Base-by-base conservation (phyloP, 495 filamentous ascomycete species). In the Diplogelasinospora grovesii region DNA sequence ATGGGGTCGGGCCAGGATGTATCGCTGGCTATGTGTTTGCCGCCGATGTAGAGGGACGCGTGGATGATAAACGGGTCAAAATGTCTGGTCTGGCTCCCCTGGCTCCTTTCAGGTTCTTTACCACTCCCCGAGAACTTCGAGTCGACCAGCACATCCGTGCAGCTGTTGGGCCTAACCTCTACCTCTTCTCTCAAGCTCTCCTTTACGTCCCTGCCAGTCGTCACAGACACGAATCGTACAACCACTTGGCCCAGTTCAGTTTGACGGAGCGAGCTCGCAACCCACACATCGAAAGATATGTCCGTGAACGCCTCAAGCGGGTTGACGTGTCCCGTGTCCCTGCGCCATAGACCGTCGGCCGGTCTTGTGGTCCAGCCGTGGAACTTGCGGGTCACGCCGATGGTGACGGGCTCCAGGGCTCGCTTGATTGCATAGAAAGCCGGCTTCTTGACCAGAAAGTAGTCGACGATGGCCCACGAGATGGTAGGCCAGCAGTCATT, bases 401-500 rank as follows among this genome's bases (percentile, higher is more conserved):
- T 68, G 1, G 76, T 77, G 1, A 90, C 43, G 4, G 78, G 77
- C 11, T 71, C 76, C 47, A 90, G 48, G 1, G 80, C 81, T 5
- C 85, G 69, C 56, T 77, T 74, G 32, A 88, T 81, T 3, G 84
- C 76, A 49, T 86, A 92, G 62, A 79, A 93, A 3, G 81, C 79
- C 3, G 81, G 75, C 57, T 93, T 93, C 18, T 78, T 81, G 6
- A 83, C 69, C 35, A 82, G 63, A 54, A 79, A 83, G 51, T 86
- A 87, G 56, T 93, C 86, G 5, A 79, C 79, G 30, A 92, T 78
- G 1, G 84, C 73, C 83, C 85, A 86, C 3, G 78, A 85, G 41
- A 80, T 87, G 5, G 75, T 79, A 1, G 88, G 85, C 86, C 86
- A 95, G 59, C 85, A 89, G 62, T 95, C 89, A 45, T 94, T 95